These are phyloP conservation scores for Lophium mytilinum DNA, from an alignment of 495 filamentous ascomycete genomes.

Conservation along the genomic window DNA sequence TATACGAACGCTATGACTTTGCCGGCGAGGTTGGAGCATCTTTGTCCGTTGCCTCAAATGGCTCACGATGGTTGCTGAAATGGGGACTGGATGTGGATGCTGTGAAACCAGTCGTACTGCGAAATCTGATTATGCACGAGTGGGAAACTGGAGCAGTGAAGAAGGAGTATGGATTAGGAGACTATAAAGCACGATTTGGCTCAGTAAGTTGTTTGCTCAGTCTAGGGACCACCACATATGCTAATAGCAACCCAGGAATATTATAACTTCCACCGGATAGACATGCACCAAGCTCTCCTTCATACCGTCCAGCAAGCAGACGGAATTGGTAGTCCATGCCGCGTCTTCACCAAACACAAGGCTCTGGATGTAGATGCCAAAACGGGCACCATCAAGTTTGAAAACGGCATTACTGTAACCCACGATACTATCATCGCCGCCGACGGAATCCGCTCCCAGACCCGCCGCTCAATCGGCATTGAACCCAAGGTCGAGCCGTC, in stretches of 20 bases:
- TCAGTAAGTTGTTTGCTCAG: constrained; percentile 11
- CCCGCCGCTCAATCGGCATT: constrained; percentile 38
- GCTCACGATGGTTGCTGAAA: constrained; percentile 2
- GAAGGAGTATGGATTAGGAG: constrained; percentile 39
- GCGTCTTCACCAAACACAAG: constrained; percentile 39
- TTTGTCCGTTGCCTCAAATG: constrained; percentile 2
- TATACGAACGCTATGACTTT: constrained; percentile 1
- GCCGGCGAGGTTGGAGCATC: constrained; percentile 2
- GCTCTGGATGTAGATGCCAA: constrained; percentile 27
- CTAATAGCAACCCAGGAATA: constrained; percentile 34
- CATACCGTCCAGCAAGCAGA: constrained; percentile 38
- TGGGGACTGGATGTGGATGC: constrained; percentile 24
- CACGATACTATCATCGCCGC: constrained; percentile 34
- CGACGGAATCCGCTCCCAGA: constrained; percentile 36
- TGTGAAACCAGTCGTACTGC: constrained; percentile 42
- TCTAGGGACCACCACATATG: constrained; percentile 18
- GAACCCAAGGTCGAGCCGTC: constrained; percentile 41
- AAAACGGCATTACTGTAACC: neutral
- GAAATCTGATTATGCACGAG: constrained; percentile 43
- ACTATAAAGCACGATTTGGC: constrained; percentile 18
- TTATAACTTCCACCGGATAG: constrained; percentile 40
- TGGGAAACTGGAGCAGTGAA: constrained; percentile 43
- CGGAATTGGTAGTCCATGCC: constrained; percentile 39
- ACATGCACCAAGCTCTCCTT: constrained; percentile 50
- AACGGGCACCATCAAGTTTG: constrained; percentile 16